Evolutionary conservation across 768 basidiomycete species (phyloP), one percentile per base, ranked within the genome.

Genomic region (Lentinula raphanica): DNA sequence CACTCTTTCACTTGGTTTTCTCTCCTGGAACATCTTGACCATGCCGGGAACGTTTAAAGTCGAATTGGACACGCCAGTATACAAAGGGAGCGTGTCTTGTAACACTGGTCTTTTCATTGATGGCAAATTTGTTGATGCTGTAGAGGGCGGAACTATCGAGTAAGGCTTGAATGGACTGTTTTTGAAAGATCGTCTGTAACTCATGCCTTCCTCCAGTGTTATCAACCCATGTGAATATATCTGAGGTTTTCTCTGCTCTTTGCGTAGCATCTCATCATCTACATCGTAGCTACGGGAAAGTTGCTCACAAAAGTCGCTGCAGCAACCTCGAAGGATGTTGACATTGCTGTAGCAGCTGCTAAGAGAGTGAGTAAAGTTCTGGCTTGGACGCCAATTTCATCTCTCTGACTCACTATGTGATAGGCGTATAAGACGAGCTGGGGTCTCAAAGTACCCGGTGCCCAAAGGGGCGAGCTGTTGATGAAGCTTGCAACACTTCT

Each of bases 101-200:
- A 66, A 69, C 58, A 82, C 84, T 3, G 87, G 89, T 29, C 65
- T 91, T 56, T 92, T 85, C 75, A 89, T 93, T 67, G 76, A 82
- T 65, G 85, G 85, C 62, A 67, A 89, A 69, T 92, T 81, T 65
- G 72, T 81, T 13, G 82, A 84, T 35, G 83, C 85, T 19, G 74
- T 76, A 19, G 73, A 80, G 5, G 69, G 73, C 1, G 79, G 74
- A n/a, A 81, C 79, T n/a, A 86, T 92, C 66, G 86, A 89, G 88
- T 90, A 64, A 67, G 86, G 69, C 5, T 36, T n/a, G n/a, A n/a
- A n/a, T n/a, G n/a, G 13, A 21, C 35, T 17, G 44, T 31, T 13
- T n/a, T 38, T 21, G n/a, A 21, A 25, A 9, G 17, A n/a, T 15
- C 15, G n/a, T n/a, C 8, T 29, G 39, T 31, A 17, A 31, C 17